Conservation (phyloP, 116 monocot species). For the Papilionanthe hybrid region DNA sequence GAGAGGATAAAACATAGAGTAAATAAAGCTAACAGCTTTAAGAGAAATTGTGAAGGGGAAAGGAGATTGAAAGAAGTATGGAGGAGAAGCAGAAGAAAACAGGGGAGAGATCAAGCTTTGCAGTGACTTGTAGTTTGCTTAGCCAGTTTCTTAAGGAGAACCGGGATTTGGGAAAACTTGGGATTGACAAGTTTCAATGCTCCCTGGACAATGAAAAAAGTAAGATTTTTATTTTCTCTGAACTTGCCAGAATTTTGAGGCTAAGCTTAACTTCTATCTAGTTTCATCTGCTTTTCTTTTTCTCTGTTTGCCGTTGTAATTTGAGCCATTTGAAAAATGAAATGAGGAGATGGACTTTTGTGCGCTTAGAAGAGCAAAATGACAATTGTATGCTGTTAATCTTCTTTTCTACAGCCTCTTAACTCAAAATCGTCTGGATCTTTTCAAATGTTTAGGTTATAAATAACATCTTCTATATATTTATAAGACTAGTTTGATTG, state of each 20-base stretch:
- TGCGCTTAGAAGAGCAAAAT: too few relatives aligned
- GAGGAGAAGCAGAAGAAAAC: conserved; percentile 10
- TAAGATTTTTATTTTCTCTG: neutral
- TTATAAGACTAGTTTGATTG: too few relatives aligned
- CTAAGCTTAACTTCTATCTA: neutral
- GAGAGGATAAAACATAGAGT: neutral
- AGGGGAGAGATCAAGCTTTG: conserved; percentile 33
- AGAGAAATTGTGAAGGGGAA: neutral
- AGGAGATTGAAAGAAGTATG: conserved; percentile 2
- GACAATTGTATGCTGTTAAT: too few relatives aligned
- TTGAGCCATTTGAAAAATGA: too few relatives aligned
- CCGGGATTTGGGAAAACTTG: conserved; percentile 7
- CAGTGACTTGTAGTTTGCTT: conserved; percentile 40
- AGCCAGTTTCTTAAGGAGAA: conserved; percentile 61
- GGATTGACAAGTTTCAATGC: neutral
- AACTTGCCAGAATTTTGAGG: neutral
- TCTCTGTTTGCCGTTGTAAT: too few relatives aligned
- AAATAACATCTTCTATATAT: too few relatives aligned
- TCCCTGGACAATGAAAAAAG: neutral
- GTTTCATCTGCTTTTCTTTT: too few relatives aligned
- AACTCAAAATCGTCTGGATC: too few relatives aligned
- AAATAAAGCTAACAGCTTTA: neutral
- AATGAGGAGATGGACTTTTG: too few relatives aligned
- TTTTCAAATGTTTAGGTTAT: too few relatives aligned
- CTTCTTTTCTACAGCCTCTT: too few relatives aligned